Evolutionary conservation across 176 grass and related monocot species (phyloP).

Genomic region (Oropetium thomaeum): DNA sequence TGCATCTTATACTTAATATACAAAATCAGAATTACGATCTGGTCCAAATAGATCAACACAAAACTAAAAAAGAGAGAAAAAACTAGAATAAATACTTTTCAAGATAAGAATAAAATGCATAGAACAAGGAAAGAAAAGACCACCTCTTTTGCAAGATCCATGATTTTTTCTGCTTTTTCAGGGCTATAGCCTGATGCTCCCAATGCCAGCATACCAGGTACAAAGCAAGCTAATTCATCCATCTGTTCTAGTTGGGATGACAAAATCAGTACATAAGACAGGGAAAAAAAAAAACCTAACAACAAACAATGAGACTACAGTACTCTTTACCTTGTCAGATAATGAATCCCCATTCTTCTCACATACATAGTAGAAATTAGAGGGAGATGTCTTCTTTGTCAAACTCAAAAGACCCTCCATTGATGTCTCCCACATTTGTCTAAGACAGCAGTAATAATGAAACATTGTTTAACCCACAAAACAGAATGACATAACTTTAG

Average conservation of each 20-base stretch:
- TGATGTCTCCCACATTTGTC: conserved; percentile 74
- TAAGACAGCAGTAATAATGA: not conserved
- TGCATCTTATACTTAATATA: no score
- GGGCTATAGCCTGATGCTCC: conserved; percentile 72
- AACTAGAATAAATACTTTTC: no score
- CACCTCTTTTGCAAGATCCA: conserved; percentile 85
- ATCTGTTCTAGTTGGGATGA: conserved; percentile 42
- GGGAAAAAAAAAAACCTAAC: not conserved
- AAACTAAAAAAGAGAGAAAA: not conserved
- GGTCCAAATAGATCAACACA: not conserved
- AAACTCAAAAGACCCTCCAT: conserved; percentile 62
- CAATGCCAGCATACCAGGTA: conserved; percentile 80
- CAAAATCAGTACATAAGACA: not conserved
- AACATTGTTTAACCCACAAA: not conserved
- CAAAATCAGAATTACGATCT: not conserved
- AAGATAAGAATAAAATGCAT: not conserved
- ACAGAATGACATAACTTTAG: not conserved
- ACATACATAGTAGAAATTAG: conserved; percentile 61
- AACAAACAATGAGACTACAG: not conserved
- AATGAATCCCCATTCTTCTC: conserved; percentile 59
- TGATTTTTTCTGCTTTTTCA: conserved; percentile 65
- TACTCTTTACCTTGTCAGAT: conserved; percentile 48
- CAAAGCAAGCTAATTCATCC: conserved; percentile 96
- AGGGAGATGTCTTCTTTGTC: conserved; percentile 46
- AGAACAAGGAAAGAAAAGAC: not conserved